Evolutionary conservation across 2,329 filamentous ascomycete species (phyloP), one percentile per base, ranked within the genome.

Genomic region (Bipolaris cookei): DNA sequence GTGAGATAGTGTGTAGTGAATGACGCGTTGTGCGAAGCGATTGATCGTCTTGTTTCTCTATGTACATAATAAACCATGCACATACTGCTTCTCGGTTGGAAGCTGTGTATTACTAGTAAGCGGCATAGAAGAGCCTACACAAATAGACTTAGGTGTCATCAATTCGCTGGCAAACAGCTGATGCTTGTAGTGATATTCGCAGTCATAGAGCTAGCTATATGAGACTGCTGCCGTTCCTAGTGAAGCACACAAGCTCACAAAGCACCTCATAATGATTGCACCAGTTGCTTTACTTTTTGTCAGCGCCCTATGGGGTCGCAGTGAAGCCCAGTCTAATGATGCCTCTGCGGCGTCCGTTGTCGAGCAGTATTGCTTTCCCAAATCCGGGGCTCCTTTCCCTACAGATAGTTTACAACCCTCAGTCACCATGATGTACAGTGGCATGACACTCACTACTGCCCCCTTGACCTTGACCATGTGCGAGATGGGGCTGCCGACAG

Each of bases 301-400:
- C 10, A 49, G 46, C 46, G 34, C 35, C 30, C 20, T 49, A 20
- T 41, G 21, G 46, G n/a, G 46, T 32, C 25, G 23, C 14, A 50
- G 47, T 50, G 23, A 38, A 32, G 46, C 46, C 11, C 46, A 39
- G 16, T 49, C 34, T 28, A 34, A 14, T 16, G 34, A 41, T 41
- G 21, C 35, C 13, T 49, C 46, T 41, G 16, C 23, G 4, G 35
- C 21, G 35, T 16, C 35, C 21, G 37, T 41, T 3, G 6, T 37
- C 8, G 30, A 49, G 34, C 46, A 49, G 20, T 49, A 49, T 49
- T 49, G 46, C 46, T 49, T 49, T 37, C 46, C 46, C 25, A 49
- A 30, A 41, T 49, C 46, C 8, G 46, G 46, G 14, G 21, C 13
- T 39, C 46, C 46, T 3, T 49, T 49, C 13, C 30, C 35, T 21